Conservation (phyloP, 1,284 basidiomycete species). For the Puccinia hordei region DNA sequence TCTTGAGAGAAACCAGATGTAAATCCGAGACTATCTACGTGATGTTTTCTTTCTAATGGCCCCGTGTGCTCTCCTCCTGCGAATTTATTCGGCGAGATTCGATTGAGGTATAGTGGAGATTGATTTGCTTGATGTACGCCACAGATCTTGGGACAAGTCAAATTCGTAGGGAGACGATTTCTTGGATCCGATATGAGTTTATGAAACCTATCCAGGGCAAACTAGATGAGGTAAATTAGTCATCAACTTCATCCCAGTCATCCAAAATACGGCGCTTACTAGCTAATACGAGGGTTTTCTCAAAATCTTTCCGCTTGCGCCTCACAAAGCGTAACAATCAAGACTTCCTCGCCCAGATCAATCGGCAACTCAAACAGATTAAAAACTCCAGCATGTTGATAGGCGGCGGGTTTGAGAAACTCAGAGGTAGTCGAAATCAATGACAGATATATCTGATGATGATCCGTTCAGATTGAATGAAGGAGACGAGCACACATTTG, state of each 20-base stretch:
- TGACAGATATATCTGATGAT: no score
- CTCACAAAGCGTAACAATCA: slow-evolving; percentile 21
- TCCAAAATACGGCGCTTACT: no score
- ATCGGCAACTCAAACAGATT: slow-evolving; percentile 42
- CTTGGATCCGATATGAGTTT: slow-evolving; percentile 48
- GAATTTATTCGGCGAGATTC: background rate
- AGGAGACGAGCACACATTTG: no score
- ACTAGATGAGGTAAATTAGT: background rate
- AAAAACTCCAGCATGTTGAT: slow-evolving; percentile 36
- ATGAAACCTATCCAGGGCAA: background rate
- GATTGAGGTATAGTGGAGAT: background rate
- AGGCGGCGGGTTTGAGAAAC: slow-evolving; percentile 45
- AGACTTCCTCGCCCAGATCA: slow-evolving; percentile 39
- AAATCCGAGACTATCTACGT: background rate
- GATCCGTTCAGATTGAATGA: no score
- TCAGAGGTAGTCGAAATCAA: slow-evolving; percentile 17
- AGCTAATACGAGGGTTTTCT: background rate
- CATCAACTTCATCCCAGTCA: no score
- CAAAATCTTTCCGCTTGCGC: no score
- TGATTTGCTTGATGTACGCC: background rate
- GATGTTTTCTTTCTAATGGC: no score
- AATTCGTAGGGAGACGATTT: slow-evolving; percentile 36
- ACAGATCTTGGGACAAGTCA: slow-evolving; percentile 34
- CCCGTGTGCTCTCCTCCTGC: no score
- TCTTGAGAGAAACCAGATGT: slow-evolving; percentile 35